Conservation (phyloP, 176 grass and related monocot genomes). For the Hsuehochloa calcarea region DNA sequence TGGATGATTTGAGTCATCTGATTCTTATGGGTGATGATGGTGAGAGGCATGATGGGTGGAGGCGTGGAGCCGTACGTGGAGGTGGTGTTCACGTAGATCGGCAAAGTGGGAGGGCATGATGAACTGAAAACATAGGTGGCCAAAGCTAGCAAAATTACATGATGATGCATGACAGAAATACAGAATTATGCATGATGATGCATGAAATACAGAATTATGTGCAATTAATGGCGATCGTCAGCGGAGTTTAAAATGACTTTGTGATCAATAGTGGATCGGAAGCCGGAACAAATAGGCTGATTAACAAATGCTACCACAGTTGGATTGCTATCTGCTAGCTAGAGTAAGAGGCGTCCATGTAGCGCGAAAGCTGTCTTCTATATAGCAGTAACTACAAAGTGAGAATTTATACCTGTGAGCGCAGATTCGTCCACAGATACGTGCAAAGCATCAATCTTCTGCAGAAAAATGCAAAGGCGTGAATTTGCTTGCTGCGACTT, state of each 20-base stretch:
- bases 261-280: not conserved
- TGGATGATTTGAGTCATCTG: not conserved
- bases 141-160: not conserved
- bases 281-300: not conserved
- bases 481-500: not conserved
- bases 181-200: not conserved
- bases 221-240: not conserved
- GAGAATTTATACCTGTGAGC: not conserved
- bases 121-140: not conserved
- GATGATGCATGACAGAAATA: not conserved
- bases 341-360: not conserved
- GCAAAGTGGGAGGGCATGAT: conserved; percentile 33
- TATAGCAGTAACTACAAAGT: not conserved
- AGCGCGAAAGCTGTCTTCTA: not conserved
- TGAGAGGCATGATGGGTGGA: not conserved
- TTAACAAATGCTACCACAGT: not conserved
- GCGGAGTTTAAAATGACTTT: not conserved
- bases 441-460: not conserved
- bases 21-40: conserved; percentile 17
- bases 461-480: not conserved
- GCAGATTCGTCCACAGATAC: not conserved
- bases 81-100: conserved; percentile 39
- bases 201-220: not conserved
- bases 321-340: not conserved
- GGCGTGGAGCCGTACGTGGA: not conserved